Base-by-base conservation (phyloP, 257 asterid genomes). In the Hygrophila difformis region DNA sequence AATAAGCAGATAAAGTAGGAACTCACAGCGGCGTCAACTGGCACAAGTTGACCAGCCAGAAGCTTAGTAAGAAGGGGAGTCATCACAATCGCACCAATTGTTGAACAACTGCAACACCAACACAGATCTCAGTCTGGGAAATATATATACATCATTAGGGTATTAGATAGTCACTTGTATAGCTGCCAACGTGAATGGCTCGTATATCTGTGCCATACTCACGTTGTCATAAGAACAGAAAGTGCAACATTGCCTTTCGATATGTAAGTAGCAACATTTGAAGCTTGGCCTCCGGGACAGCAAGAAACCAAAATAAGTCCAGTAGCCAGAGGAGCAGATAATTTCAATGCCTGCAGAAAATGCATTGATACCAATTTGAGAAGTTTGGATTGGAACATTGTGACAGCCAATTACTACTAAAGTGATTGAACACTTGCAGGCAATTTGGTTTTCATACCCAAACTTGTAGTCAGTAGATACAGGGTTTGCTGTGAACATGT, bases 201-300 rank as follows among this genome's bases (percentile, higher is more conserved):
- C n/a, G n/a, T n/a, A n/a, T n/a, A n/a, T n/a, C n/a, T n/a, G n/a
- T n/a, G n/a, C n/a, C n/a, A 47, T 49, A 60, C 88, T 76, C 79
- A 88, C 96, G 97, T 88, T 33, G 97, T 88, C 97, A 88, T 88
- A 62, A 88, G 95, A 79, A 88, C 97, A 29, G 97, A 88, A 38
- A 88, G 96, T 60, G 97, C 97, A 2, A 88, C 97, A 59, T 88
- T 88, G 53, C 97, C 97, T 67, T 79, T 88, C 6, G 97, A 84
- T 61, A 88, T 88, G 55, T 79, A 88, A 13, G 97, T 84, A 39
- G 97, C 97, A 56, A 88, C 97, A 62, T 88, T 88, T 17, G 97
- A 88, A 35, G 97, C 97, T 68, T 88, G 97, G 22, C 97, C 97
- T 42, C 97, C 97, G 53, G 97, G 97, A 68, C 97, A 88, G 75